Evolutionary conservation across 257 asterid species (phyloP).

Genomic region (Cordia subcordata): DNA sequence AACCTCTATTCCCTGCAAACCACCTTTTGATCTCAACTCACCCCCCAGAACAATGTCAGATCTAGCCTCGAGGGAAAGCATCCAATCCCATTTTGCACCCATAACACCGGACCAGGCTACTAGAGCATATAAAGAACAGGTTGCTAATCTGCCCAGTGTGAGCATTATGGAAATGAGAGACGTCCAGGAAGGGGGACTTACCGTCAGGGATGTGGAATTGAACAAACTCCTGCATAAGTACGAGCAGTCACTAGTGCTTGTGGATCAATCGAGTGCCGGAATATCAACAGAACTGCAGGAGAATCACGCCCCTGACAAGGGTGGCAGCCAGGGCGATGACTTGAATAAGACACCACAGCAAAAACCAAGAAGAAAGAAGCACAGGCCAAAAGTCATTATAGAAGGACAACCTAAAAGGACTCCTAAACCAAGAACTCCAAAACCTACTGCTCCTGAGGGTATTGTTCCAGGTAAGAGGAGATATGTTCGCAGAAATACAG

Average conservation of each 20-base stretch:
- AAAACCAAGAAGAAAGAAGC: conserved; percentile 71
- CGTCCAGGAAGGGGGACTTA: conserved; percentile 16
- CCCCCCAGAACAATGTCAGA: conserved; percentile 26
- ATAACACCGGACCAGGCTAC: conserved; percentile 54
- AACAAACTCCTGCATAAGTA: conserved; percentile 21
- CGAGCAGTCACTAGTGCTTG: conserved; percentile 27
- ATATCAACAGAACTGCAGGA: conserved; percentile 24
- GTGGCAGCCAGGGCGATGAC: conserved; percentile 45
- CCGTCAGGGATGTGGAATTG: conserved; percentile 17
- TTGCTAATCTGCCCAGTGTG: conserved; percentile 8
- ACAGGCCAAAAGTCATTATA: conserved; percentile 81
- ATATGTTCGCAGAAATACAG: conserved; percentile 42
- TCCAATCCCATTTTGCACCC: conserved; percentile 43
- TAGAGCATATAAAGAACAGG: conserved; percentile 26
- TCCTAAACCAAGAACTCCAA: conserved; percentile 36
- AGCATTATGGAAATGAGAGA: conserved; percentile 7
- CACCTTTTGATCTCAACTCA: conserved; percentile 44
- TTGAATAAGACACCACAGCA: conserved; percentile 57
- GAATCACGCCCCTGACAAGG: conserved; percentile 78
- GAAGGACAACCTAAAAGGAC: conserved; percentile 55
- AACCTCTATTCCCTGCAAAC: conserved; percentile 31
- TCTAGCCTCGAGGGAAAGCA: conserved; percentile 29
- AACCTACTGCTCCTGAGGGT: conserved; percentile 30
- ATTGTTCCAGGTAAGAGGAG: conserved; percentile 50
- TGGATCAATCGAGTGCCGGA: conserved; percentile 20